Evolutionary conservation across 129 eudicot genomes (phyloP).

Genomic region (Flaveria robusta): DNA sequence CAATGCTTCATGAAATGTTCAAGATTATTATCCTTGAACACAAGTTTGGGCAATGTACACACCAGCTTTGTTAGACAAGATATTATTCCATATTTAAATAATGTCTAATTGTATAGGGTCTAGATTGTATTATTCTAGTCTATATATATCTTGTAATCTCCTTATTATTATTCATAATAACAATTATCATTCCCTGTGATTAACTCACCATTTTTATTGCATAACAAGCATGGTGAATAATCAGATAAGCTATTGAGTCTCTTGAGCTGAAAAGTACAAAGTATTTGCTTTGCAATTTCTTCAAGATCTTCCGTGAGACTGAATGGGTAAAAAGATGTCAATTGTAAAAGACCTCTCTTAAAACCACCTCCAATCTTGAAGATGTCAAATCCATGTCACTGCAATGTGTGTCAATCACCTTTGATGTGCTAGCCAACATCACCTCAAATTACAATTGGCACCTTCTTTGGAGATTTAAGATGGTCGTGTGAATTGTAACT

Average conservation of each 20-base stretch:
- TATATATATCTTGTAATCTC: too few relatives aligned
- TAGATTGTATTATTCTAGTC: too few relatives aligned
- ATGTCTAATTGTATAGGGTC: too few relatives aligned
- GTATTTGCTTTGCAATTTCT: conserved; percentile 50
- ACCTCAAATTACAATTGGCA: too few relatives aligned
- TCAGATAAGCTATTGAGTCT: conserved; percentile 36
- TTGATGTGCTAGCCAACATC: too few relatives aligned
- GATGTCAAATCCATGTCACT: too few relatives aligned
- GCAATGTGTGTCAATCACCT: too few relatives aligned
- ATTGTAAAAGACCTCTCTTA: too few relatives aligned
- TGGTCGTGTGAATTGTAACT: conserved; percentile 38
- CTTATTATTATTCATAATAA: too few relatives aligned
- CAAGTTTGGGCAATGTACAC: conserved; percentile 23
- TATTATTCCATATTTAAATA: too few relatives aligned
- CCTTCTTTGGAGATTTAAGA: conserved; percentile 23
- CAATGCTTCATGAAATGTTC: conserved; percentile 75
- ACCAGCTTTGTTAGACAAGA: too few relatives aligned
- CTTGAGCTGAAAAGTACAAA: conserved; percentile 29
- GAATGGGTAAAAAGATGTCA: conserved; percentile 48
- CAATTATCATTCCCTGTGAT: too few relatives aligned
- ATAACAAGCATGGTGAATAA: conserved; percentile 42
- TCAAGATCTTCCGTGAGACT: conserved; percentile 61
- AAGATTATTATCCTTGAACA: conserved; percentile 45
- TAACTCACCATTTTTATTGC: conserved; percentile 37
- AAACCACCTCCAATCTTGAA: neutral